phyloP scores from a whole-genome alignment of 208 protist species.

The Trypanosoma brucei region DNA sequence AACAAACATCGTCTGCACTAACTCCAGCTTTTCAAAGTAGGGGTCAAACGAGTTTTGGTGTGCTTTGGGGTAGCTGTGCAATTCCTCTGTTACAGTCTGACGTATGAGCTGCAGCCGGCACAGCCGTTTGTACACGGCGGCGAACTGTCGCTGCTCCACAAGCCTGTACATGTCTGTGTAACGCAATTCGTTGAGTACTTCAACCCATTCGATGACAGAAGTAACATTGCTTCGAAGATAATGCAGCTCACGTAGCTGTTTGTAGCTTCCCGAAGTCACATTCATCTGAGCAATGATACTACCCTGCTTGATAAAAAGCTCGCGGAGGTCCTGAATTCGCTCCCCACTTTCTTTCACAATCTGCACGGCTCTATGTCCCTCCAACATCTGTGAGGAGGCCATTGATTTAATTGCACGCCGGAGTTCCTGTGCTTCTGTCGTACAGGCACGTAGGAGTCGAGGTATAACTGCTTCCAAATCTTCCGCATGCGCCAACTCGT shows the following conservation, averaged over 20 bases:
- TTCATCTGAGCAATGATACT: slow-evolving; percentile 69
- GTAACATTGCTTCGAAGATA: slow-evolving; percentile 75
- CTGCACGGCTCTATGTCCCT: slow-evolving; percentile 69
- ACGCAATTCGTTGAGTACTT: slow-evolving; percentile 77
- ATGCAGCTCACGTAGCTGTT: slow-evolving; percentile 70
- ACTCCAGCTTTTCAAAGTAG: slow-evolving; percentile 85
- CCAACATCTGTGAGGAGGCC: slow-evolving; percentile 71
- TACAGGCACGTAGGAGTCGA: slow-evolving; percentile 65
- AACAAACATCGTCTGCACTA: slow-evolving; percentile 64
- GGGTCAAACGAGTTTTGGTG: slow-evolving; percentile 79
- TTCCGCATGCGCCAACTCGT: slow-evolving; percentile 66
- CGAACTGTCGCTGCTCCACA: slow-evolving; percentile 59
- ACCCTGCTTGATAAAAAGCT: slow-evolving; percentile 70
- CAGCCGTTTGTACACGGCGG: slow-evolving; percentile 58
- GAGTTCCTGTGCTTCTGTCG: slow-evolving; percentile 70
- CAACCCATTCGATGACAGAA: slow-evolving; percentile 77
- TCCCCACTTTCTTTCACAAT: slow-evolving; percentile 57
- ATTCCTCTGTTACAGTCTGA: slow-evolving; percentile 57
- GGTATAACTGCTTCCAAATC: slow-evolving; percentile 75
- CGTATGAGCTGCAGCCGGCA: slow-evolving; percentile 68
- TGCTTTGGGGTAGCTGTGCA: slow-evolving; percentile 43
- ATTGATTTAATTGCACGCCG: slow-evolving; percentile 74
- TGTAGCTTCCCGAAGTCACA: slow-evolving; percentile 59
- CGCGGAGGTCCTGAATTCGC: slow-evolving; percentile 59
- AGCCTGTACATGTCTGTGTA: slow-evolving; percentile 62